These are phyloP conservation scores for Penicillium antarcticum DNA, from an alignment of 495 filamentous ascomycete species.

Conservation along the genomic window DNA sequence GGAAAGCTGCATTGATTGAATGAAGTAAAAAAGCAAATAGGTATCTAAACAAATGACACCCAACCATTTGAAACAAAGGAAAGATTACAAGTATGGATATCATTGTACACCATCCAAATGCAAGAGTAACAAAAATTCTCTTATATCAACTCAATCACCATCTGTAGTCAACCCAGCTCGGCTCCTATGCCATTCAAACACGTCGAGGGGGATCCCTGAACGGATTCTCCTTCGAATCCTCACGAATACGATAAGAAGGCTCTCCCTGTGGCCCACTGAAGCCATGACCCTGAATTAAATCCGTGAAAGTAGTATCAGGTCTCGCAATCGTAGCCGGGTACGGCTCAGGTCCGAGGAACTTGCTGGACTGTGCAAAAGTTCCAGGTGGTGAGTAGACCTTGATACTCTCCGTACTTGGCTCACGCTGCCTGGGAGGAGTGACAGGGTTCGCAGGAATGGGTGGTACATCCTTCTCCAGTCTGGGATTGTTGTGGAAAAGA, in stretches of 20 bases:
- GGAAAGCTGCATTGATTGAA: not conserved
- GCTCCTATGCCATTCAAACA: not conserved
- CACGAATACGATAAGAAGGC: constrained; percentile 28
- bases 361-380: constrained; percentile 28
- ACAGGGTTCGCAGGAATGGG: constrained; percentile 21
- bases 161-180: not conserved
- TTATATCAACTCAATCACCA: not conserved
- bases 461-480: constrained; percentile 18
- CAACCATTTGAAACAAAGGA: not conserved
- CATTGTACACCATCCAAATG: not conserved
- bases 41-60: not conserved
- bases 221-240: constrained; percentile 1
- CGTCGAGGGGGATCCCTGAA: not conserved
- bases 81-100: not conserved
- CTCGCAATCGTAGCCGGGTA: constrained; percentile 29
- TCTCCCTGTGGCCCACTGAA: constrained; percentile 46
- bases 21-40: not conserved
- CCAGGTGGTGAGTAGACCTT: constrained; percentile 66
- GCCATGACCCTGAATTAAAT: constrained; percentile 53
- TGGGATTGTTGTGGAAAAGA: constrained; percentile 22
- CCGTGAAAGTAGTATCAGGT: constrained; percentile 59
- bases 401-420: constrained; percentile 64
- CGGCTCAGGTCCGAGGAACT: constrained; percentile 27
- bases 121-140: not conserved
- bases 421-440: constrained; percentile 38